Conservation (phyloP, 805 yeast genomes). For the Hanseniaspora lindneri region DNA sequence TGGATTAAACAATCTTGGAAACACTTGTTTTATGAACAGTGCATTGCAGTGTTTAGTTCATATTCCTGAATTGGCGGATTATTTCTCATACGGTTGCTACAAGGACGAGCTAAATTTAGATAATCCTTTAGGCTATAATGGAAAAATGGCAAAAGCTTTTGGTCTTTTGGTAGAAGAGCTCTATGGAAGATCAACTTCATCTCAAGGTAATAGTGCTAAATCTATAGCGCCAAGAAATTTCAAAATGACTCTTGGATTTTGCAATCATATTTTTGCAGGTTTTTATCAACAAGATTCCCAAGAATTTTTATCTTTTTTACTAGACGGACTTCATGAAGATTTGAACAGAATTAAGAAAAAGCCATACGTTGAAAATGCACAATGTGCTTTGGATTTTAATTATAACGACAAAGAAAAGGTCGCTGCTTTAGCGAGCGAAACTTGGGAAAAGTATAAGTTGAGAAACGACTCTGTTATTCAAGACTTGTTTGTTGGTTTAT, state of each 20-base stretch:
- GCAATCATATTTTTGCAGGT: conserved; percentile 71
- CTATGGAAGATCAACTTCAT: conserved; percentile 31
- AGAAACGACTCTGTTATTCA: conserved; percentile 76
- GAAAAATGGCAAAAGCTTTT: conserved; percentile 69
- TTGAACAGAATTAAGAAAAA: conserved; percentile 69
- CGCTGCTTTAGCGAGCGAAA: conserved; percentile 50
- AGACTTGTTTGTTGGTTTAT: conserved; percentile 81
- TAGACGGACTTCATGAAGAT: conserved; percentile 91
- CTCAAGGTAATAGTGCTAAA: conserved; percentile 20
- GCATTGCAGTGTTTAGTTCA: conserved; percentile 84
- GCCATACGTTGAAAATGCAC: conserved; percentile 85
- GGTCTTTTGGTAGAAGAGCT: conserved; percentile 53
- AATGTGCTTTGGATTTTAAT: conserved; percentile 48
- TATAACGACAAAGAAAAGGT: conserved; percentile 44
- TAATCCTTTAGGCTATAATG: conserved; percentile 80
- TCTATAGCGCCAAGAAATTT: conserved; percentile 59
- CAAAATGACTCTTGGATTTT: conserved; percentile 65
- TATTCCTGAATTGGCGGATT: conserved; percentile 67
- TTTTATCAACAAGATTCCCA: conserved; percentile 92
- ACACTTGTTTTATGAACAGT: conserved; percentile 89
- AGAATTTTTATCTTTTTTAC: conserved; percentile 75
- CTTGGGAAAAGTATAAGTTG: conserved; percentile 69
- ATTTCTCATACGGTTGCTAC: conserved; percentile 53
- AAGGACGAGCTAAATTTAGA: conserved; percentile 54
- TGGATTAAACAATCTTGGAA: conserved; percentile 68